phyloP scores from a whole-genome alignment of 2,329 filamentous ascomycete genomes.

The Fonsecaea pedrosoi region DNA sequence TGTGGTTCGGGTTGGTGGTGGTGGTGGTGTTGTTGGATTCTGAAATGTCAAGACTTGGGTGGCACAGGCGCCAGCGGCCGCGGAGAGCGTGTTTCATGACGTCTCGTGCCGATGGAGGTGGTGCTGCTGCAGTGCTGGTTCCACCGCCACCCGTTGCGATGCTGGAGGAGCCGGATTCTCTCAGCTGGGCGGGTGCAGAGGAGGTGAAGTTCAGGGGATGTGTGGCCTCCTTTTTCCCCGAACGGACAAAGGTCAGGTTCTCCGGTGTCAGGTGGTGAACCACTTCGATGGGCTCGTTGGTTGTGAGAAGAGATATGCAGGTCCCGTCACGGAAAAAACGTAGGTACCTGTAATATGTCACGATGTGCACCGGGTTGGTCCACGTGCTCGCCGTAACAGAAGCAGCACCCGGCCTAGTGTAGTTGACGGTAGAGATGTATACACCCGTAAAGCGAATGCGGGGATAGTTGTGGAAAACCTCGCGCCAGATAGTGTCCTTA shows the following conservation, averaged over 20 bases:
- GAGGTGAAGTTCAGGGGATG: conserved; percentile 34
- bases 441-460: conserved; percentile 92
- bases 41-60: conserved; percentile 46
- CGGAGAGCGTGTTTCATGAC: conserved; percentile 73
- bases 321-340: conserved; percentile 93
- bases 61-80: conserved; percentile 71
- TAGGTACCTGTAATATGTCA: conserved; percentile 97
- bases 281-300: conserved; percentile 81
- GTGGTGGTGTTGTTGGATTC: neutral
- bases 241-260: conserved; percentile 58
- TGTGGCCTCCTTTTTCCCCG: conserved; percentile 31
- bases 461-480: conserved; percentile 80
- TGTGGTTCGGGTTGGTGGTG: conserved; percentile 2
- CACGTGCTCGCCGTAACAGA: conserved; percentile 75
- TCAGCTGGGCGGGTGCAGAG: conserved; percentile 22
- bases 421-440: conserved; percentile 97
- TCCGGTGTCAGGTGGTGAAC: conserved; percentile 82
- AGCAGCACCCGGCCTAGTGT: conserved; percentile 80
- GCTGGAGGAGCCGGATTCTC: conserved; percentile 46
- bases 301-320: conserved; percentile 79
- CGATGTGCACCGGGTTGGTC: conserved; percentile 85
- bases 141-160: conserved; percentile 46
- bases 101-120: conserved; percentile 51
- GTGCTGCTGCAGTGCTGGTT: conserved; percentile 40
- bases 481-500: conserved; percentile 56